These are phyloP conservation scores for Leccinum variicolor DNA, from an alignment of 768 basidiomycete genomes.

Conservation along the genomic window DNA sequence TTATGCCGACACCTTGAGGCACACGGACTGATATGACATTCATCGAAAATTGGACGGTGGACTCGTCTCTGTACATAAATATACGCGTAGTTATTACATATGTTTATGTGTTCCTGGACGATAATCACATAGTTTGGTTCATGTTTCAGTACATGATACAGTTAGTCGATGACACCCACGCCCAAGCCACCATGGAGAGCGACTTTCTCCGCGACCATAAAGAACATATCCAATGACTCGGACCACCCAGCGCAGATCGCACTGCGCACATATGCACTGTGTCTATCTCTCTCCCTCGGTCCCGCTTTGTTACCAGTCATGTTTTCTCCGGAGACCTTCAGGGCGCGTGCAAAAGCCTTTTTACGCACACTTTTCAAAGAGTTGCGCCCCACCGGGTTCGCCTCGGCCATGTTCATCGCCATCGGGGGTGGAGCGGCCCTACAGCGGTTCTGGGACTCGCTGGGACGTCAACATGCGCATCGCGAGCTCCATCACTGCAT, in stretches of 20 bases:
- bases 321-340: conserved; percentile 30
- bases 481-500: neutral
- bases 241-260: conserved; percentile 56
- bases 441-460: conserved; percentile 40
- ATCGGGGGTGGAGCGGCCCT: conserved; percentile 63
- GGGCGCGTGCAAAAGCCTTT: conserved; percentile 9
- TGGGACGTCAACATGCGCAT: conserved; percentile 5
- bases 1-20: conserved; percentile 36
- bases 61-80: neutral
- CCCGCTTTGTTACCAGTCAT: conserved; percentile 59
- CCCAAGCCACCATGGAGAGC: conserved; percentile 4
- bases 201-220: neutral
- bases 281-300: conserved; percentile 62
- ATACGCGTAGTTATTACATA: conserved; percentile 1
- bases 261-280: conserved; percentile 64
- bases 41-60: neutral
- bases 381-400: conserved; percentile 60
- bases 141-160: neutral
- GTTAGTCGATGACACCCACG: conserved; percentile 5
- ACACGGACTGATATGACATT: conserved; percentile 1
- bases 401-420: conserved; percentile 60
- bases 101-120: neutral
- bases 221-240: conserved; percentile 30
- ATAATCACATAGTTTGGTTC: neutral
- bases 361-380: conserved; percentile 50